These are phyloP conservation scores for Dothiorella sarmentorum DNA, from an alignment of 2,329 filamentous ascomycete species.

Conservation along the genomic window DNA sequence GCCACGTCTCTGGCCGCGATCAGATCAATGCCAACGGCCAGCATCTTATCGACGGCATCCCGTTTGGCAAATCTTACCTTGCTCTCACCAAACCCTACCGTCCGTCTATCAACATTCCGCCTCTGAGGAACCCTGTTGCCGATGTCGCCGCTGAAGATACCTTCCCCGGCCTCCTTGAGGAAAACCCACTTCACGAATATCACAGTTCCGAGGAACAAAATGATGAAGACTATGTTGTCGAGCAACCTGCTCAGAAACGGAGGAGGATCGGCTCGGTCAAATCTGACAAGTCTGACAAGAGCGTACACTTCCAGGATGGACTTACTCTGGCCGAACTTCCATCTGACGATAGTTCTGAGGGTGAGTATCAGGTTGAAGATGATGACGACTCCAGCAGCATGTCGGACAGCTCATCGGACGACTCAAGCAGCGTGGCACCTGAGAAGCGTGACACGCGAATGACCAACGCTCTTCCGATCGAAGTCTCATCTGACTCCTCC, in stretches of 20 bases:
- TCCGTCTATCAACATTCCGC: constrained; percentile 67
- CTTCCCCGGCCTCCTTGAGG: not conserved
- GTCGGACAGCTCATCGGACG: not conserved
- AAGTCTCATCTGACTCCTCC: constrained; percentile 8
- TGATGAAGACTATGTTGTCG: constrained; percentile 31
- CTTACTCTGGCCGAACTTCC: not conserved
- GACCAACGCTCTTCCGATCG: not conserved
- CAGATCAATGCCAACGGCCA: constrained; percentile 77
- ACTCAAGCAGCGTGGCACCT: not conserved
- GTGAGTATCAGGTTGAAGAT: constrained; percentile 19
- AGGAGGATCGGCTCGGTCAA: not conserved
- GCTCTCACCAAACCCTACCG: constrained; percentile 57
- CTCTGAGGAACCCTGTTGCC: constrained; percentile 59
- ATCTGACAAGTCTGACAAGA: constrained; percentile 22
- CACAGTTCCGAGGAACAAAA: not conserved
- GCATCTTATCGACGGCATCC: constrained; percentile 79
- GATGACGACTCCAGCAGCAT: constrained; percentile 7
- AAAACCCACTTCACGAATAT: not conserved
- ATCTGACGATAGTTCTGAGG: constrained; percentile 16
- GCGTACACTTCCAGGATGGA: constrained; percentile 19
- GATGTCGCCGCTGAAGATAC: constrained; percentile 36
- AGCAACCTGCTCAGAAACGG: constrained; percentile 24
- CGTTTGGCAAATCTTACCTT: constrained; percentile 69
- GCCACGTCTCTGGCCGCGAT: constrained; percentile 70
- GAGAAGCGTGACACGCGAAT: not conserved